These are phyloP conservation scores for Mycena capillaripes DNA, from an alignment of 768 basidiomycete genomes.

Conservation along the genomic window DNA sequence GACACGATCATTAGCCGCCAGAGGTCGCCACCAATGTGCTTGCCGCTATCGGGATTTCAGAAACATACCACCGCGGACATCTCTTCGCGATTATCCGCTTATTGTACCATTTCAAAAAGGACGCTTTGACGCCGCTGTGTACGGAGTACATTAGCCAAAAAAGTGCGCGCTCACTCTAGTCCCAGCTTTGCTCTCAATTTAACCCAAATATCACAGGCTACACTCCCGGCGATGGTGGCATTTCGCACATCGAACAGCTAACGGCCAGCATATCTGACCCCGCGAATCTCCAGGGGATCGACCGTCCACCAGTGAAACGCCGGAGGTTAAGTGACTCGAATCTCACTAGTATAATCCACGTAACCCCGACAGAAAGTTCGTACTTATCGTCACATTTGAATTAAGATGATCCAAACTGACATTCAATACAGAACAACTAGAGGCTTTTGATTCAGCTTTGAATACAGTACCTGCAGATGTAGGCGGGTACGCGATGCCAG, in stretches of 20 bases:
- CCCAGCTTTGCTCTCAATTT: too few relatives aligned
- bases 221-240: too few relatives aligned
- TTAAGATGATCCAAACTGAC: neutral
- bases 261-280: too few relatives aligned
- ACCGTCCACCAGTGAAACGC: too few relatives aligned
- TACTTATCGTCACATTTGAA: neutral
- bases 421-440: neutral
- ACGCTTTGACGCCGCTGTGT: neutral
- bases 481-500: neutral
- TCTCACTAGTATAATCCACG: too few relatives aligned
- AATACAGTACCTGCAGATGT: neutral
- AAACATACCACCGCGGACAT: neutral
- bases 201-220: too few relatives aligned
- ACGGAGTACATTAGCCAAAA: slow-evolving; percentile 12
- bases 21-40: too few relatives aligned
- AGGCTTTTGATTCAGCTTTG: neutral
- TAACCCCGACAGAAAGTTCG: neutral
- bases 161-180: too few relatives aligned
- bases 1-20: too few relatives aligned
- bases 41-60: neutral
- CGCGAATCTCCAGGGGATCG: too few relatives aligned
- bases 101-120: neutral
- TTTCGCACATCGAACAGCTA: too few relatives aligned
- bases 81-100: neutral
- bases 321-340: too few relatives aligned